Percentiles rank a stretch among this genome's conserved stretches.
These are phyloP conservation scores for Leccinum pachyderme DNA, from an alignment of 1,284 basidiomycete species.

Conservation along the genomic window DNA sequence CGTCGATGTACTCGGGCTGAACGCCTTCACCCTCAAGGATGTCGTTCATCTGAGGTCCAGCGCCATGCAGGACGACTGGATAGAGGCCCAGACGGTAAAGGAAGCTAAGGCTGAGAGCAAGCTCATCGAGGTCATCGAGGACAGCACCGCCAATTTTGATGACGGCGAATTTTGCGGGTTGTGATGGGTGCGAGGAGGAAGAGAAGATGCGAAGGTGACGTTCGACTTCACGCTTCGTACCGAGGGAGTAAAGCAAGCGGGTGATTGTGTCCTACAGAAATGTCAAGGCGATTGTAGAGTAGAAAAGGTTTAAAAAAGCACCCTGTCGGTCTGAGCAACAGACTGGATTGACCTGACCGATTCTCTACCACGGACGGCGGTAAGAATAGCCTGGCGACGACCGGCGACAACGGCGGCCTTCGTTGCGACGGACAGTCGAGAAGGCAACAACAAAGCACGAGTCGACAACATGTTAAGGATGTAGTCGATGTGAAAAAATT, in stretches of 20 bases:
- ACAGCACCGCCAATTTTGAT: slow-evolving; percentile 96
- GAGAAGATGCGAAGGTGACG: slow-evolving; percentile 96
- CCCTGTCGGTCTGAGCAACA: slow-evolving; percentile 35
- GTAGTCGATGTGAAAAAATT: slow-evolving; percentile 7
- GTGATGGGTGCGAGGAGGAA: slow-evolving; percentile 77
- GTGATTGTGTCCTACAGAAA: slow-evolving; percentile 82
- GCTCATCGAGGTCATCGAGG: slow-evolving; percentile 84
- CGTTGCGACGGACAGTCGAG: slow-evolving; percentile 21
- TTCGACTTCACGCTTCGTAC: slow-evolving; percentile 93
- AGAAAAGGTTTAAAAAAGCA: slow-evolving; percentile 15
- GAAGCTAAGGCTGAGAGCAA: slow-evolving; percentile 91
- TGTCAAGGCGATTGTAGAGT: slow-evolving; percentile 7
- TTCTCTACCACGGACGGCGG: slow-evolving; percentile 36
- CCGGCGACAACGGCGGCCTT: slow-evolving; percentile 45
- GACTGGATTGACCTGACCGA: slow-evolving; percentile 31
- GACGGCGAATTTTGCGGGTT: slow-evolving; percentile 89
- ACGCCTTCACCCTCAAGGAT: slow-evolving; percentile 90
- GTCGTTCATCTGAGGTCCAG: slow-evolving; percentile 91
- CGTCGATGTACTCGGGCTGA: slow-evolving; percentile 92
- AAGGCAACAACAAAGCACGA: slow-evolving; percentile 21
- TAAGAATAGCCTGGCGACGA: slow-evolving; percentile 46
- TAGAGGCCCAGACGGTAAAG: slow-evolving; percentile 92
- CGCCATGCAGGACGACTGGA: slow-evolving; percentile 92
- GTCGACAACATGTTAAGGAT: slow-evolving; percentile 24
- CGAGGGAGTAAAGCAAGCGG: slow-evolving; percentile 90